Evolutionary conservation across 1,284 basidiomycete species (phyloP), one percentile per base, ranked within the genome.

Genomic region (Apiotrichum montevideense): DNA sequence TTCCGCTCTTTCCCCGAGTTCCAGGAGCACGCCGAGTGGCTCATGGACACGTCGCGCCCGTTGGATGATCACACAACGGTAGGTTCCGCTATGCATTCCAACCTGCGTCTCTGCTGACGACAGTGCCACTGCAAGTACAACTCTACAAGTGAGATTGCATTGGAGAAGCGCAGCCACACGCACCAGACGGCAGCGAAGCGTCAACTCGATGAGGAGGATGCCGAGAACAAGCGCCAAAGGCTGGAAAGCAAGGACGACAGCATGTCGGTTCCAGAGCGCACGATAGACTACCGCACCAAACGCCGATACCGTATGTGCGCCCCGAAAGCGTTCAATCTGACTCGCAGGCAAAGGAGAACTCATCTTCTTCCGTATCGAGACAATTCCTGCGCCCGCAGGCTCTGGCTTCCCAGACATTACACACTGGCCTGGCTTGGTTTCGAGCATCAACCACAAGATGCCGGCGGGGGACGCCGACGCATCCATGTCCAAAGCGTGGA

Each of bases 371-470:
- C 52, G 57, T 9, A 66, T 72, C 35, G 49, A 63, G 0, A 61
- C 63, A 2, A 65, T 73, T 42, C 7, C 47, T 6, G 53, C 70
- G 5, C 66, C 68, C 10, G 43, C 46, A 4, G 43, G 37, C 4
- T 21, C 40, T 46, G 56, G 49, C 8, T 41, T 68, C 1, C 63
- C 62, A 7, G 48, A 56, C 3, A 63, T 75, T 37, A 73, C 72
- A 0, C 73, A 73, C 47, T 75, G 73, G 73, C 73, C 73, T 2
- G 72, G 64, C 2, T 56, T 73, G 2, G 56, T 71, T 11, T 58
- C 66, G 11, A 46, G 44, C 5, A 58, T 56, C 29, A 54, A 49
- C 15, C 45, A 56, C 29, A 48, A 45, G 34, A 14, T 40, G 7
- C 40, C 35, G 35, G 55, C 52, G n/a, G 62, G 58, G 39, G 44